Evolutionary conservation across 2,329 filamentous ascomycete species (phyloP), one percentile per base, ranked within the genome.

Genomic region (Monilinia vaccinii-corymbosi): DNA sequence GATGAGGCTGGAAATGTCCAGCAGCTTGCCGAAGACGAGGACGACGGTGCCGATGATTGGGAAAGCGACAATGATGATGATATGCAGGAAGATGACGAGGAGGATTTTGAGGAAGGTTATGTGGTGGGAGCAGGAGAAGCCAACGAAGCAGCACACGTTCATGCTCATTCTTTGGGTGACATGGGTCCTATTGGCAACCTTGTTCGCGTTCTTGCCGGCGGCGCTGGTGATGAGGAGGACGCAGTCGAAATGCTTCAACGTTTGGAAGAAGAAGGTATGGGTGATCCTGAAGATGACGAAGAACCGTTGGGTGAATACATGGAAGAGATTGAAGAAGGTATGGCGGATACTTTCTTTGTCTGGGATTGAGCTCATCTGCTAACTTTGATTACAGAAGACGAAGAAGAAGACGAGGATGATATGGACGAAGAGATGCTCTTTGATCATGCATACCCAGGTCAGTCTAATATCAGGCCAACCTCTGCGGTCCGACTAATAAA

Each of bases 351-450:
- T 18, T 48, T n/a, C 10, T 31, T 31, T 14, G 8, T 16, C 34
- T 46, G 1, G 18, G 21, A 34, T 31, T 28, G 9, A 16, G 46
- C 44, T 48, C 16, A 21, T 23, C 70, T 64, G 72, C 66, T 71
- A 55, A 68, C 11, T 79, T 31, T 48, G 2, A 31, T n/a, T 14
- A n/a, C 28, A 59, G 49, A 59, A n/a, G 89, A 91, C 50, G 86
- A 88, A 21, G 87, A 88, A 45, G 85, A 88, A 45, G 85, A 86
- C 47, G 83, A 86, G 25, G 83, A 84, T 34, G 83, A 84, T 18
- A 81, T 88, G 66, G 85, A 86, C 48, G 87, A 90, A 55, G 81
- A 85, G 58, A 84, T 84, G 67, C 76, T 81, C 61, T 85, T 83
- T 62, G 82, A 84, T 62, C 81, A 82, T 7, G 59, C 59, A 28